Evolutionary conservation across 2,329 filamentous ascomycete species (phyloP).

Genomic region (Penicillium capsulatum): DNA sequence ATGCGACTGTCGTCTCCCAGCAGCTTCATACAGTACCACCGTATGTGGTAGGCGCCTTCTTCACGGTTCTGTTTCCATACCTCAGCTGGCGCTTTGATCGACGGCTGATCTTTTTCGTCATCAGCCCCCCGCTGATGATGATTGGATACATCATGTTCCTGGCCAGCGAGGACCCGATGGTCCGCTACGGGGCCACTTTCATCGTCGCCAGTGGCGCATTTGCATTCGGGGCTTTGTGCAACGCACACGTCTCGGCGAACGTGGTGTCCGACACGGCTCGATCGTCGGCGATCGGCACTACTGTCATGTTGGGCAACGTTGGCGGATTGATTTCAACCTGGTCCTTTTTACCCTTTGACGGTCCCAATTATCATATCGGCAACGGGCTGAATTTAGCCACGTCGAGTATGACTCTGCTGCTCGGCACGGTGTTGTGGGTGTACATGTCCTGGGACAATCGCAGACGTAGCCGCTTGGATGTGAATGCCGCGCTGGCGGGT

Average conservation of each 20-base stretch:
- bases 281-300: constrained; percentile 61
- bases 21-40: constrained; percentile 69
- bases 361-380: constrained; percentile 63
- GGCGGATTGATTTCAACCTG: constrained; percentile 65
- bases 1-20: constrained; percentile 55
- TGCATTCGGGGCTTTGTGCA: constrained; percentile 60
- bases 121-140: constrained; percentile 61
- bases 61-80: constrained; percentile 59
- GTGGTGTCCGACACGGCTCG: constrained; percentile 68
- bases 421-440: constrained; percentile 47
- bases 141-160: constrained; percentile 68
- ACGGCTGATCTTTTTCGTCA: constrained; percentile 58
- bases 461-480: constrained; percentile 51
- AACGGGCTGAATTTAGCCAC: constrained; percentile 67
- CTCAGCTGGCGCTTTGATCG: constrained; percentile 59
- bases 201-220: constrained; percentile 63
- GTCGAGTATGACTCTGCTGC: constrained; percentile 52
- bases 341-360: constrained; percentile 61
- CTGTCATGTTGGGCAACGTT: constrained; percentile 70
- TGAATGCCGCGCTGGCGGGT: constrained; percentile 55
- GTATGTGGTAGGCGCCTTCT: constrained; percentile 64
- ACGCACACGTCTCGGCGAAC: constrained; percentile 65
- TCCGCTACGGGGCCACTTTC: constrained; percentile 68
- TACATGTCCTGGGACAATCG: constrained; percentile 64
- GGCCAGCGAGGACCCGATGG: constrained; percentile 48